Conservation (phyloP, 2,329 filamentous ascomycete genomes). For the Claviceps purpurea region DNA sequence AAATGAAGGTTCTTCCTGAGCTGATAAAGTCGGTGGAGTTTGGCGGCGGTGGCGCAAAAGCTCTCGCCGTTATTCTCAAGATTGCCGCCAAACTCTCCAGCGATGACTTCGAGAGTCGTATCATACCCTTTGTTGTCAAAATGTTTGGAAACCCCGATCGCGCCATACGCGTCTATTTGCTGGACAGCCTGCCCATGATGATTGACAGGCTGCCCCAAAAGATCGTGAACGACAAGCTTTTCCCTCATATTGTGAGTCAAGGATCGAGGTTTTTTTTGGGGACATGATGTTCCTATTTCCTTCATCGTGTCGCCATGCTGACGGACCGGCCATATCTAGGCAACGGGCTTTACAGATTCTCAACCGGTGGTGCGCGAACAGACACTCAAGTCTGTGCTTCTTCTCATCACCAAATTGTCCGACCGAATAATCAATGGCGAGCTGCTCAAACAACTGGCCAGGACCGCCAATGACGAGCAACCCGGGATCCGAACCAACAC, state of each 20-base stretch:
- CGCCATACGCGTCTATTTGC: constrained; percentile 76
- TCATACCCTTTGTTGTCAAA: constrained; percentile 76
- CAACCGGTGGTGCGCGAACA: constrained; percentile 89
- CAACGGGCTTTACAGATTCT: constrained; percentile 87
- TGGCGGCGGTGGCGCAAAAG: constrained; percentile 85
- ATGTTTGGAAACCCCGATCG: constrained; percentile 85
- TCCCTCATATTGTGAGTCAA: constrained; percentile 70
- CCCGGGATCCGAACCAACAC: constrained; percentile 96
- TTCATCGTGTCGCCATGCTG: not conserved
- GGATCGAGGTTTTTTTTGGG: not conserved
- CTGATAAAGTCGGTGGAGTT: constrained; percentile 98
- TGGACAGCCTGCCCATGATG: constrained; percentile 82
- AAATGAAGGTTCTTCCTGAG: constrained; percentile 90
- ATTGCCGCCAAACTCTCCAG: constrained; percentile 76
- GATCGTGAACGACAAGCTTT: constrained; percentile 90
- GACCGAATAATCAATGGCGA: constrained; percentile 92
- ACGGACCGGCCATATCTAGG: constrained; percentile 29
- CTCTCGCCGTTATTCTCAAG: constrained; percentile 77
- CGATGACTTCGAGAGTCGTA: constrained; percentile 76
- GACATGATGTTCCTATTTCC: not conserved
- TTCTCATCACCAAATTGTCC: constrained; percentile 76
- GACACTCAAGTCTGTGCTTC: constrained; percentile 85
- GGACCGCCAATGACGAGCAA: constrained; percentile 94
- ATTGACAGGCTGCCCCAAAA: constrained; percentile 83
- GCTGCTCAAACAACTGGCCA: constrained; percentile 76